phyloP scores from a whole-genome alignment of 176 grass and related monocot genomes.

The Areca catechu region DNA sequence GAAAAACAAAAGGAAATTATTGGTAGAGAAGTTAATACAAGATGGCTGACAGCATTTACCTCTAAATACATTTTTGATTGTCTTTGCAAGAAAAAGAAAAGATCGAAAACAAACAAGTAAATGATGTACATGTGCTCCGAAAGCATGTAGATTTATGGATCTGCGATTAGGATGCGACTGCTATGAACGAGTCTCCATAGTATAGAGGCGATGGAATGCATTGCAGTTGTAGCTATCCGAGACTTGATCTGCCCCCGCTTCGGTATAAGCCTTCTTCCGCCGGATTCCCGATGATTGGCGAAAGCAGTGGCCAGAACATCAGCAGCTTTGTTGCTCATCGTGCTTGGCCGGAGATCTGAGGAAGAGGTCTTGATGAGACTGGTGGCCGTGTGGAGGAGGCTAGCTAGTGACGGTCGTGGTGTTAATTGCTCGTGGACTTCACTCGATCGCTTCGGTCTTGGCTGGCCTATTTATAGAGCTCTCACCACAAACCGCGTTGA shows the following conservation, averaged over 20 bases:
- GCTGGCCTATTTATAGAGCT: too few relatives aligned
- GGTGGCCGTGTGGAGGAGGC: too few relatives aligned
- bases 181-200: constrained; percentile 15
- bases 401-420: too few relatives aligned
- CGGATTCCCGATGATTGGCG: neutral
- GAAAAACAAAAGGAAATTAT: constrained; percentile 9
- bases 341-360: too few relatives aligned
- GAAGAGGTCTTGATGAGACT: too few relatives aligned
- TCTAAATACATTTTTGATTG: neutral
- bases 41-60: neutral
- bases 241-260: constrained; percentile 40
- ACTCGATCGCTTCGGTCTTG: too few relatives aligned
- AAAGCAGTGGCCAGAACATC: neutral
- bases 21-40: constrained; percentile 11
- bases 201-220: constrained; percentile 19
- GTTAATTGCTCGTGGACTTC: too few relatives aligned
- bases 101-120: neutral
- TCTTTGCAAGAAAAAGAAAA: neutral
- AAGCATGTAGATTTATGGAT: too few relatives aligned
- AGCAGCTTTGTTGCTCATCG: constrained; percentile 6
- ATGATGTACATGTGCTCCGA: too few relatives aligned
- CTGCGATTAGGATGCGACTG: constrained; percentile 2
- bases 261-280: constrained; percentile 20
- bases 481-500: too few relatives aligned
- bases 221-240: constrained; percentile 16